These are phyloP conservation scores for Sarcomyxa edulis DNA, from an alignment of 768 basidiomycete species.

Conservation along the genomic window DNA sequence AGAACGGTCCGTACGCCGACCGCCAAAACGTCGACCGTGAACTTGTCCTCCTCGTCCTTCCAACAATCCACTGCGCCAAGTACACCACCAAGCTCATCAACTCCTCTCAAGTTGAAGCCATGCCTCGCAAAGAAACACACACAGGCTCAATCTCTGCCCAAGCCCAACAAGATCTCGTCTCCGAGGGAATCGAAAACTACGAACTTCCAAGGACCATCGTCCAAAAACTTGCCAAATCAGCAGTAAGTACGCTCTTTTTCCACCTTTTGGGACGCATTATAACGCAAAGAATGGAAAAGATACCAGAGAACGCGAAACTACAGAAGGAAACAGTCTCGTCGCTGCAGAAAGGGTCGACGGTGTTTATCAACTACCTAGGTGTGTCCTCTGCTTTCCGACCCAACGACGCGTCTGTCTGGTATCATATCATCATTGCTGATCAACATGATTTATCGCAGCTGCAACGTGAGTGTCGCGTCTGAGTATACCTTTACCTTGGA, in stretches of 20 bases:
- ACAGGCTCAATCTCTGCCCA: conserved; percentile 59
- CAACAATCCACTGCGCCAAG: no score
- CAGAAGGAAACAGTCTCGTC: conserved; percentile 88
- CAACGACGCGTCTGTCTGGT: no score
- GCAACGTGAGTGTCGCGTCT: conserved; percentile 35
- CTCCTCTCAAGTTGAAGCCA: no score
- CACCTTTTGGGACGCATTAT: not conserved
- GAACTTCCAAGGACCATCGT: conserved; percentile 83
- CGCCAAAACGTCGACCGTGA: no score
- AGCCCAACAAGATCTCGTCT: conserved; percentile 73
- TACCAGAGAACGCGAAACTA: conserved; percentile 81
- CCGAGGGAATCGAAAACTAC: conserved; percentile 84
- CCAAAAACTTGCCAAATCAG: conserved; percentile 79
- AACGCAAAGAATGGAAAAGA: conserved; percentile 31
- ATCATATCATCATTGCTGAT: conserved; percentile 2
- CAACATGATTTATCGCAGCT: conserved; percentile 28
- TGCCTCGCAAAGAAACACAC: conserved; percentile 68
- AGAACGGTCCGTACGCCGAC: no score
- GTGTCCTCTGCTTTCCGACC: conserved; percentile 19
- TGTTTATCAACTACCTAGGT: conserved; percentile 95
- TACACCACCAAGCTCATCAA: no score
- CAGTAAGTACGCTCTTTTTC: conserved; percentile 35
- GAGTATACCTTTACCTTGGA: conserved; percentile 1
- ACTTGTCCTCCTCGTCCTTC: no score
- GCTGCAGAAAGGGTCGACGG: conserved; percentile 83